phyloP scores from a whole-genome alignment of 306 rosid species.

The Coriaria nepalensis region DNA sequence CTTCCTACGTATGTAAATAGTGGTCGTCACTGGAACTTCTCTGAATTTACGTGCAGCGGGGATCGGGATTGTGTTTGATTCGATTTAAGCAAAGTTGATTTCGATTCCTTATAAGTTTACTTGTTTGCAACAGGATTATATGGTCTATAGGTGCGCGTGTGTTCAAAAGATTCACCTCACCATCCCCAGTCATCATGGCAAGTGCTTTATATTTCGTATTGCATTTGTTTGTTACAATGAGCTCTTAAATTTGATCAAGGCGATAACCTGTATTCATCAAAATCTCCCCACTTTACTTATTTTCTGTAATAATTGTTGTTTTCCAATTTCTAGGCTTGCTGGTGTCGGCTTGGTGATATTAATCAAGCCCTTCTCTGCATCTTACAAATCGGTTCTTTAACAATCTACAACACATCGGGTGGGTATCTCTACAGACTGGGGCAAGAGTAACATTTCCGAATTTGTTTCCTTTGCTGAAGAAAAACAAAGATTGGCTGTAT shows the following conservation, averaged over 20 bases:
- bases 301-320: conserved; percentile 8
- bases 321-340: conserved; percentile 51
- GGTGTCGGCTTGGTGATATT: conserved; percentile 70
- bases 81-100: not conserved
- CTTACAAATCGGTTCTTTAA: conserved; percentile 59
- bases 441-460: no score
- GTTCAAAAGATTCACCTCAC: conserved; percentile 64
- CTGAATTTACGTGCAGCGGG: no score
- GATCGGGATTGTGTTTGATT: not conserved
- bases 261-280: no score
- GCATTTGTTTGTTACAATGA: no score
- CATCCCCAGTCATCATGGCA: conserved; percentile 58
- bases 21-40: no score
- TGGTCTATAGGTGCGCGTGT: conserved; percentile 91
- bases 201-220: no score
- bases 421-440: no score
- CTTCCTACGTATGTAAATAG: no score
- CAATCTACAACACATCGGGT: conserved; percentile 80
- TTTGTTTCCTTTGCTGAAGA: no score
- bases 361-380: conserved; percentile 78
- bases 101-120: not conserved
- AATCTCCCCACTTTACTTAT: no score
- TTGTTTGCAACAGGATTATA: conserved; percentile 45
- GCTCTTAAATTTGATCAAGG: no score
- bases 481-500: no score